Evolutionary conservation across 371 early-diverging fungal species (phyloP).

Genomic region (Thermomucor indicae-seudaticae): DNA sequence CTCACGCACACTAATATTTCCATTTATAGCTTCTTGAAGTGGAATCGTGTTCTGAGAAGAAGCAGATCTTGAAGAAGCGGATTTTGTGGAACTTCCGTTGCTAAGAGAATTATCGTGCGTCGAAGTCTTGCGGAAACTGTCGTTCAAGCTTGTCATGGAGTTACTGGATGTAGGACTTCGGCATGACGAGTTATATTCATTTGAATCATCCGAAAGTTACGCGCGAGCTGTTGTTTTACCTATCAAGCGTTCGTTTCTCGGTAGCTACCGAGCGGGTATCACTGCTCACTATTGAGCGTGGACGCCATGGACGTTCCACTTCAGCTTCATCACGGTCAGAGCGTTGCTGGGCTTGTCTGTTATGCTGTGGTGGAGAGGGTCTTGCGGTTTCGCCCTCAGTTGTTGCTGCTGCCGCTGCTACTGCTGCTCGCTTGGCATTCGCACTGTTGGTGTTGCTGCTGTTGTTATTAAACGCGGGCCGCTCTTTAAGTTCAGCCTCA

Average conservation of each 20-base stretch:
- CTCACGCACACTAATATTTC: conserved; percentile 8
- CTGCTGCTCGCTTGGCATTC: not conserved
- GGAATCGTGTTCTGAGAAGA: no score
- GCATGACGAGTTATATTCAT: no score
- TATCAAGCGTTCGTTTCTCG: no score
- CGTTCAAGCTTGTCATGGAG: no score
- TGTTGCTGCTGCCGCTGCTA: conserved; percentile 7
- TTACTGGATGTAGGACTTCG: no score
- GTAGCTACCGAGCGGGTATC: not conserved
- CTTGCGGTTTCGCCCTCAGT: conserved; percentile 13
- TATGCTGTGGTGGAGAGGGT: conserved; percentile 11
- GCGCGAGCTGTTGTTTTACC: not conserved
- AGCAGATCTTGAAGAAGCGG: no score
- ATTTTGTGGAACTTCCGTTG: no score
- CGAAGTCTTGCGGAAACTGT: no score
- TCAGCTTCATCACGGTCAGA: not conserved
- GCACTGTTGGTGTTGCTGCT: conserved; percentile 1
- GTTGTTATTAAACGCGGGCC: conserved; percentile 19
- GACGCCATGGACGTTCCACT: not conserved
- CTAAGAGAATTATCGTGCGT: no score
- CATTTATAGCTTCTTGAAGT: conserved; percentile 1
- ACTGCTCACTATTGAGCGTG: no score
- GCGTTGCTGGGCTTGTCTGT: not conserved
- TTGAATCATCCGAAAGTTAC: no score
- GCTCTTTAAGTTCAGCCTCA: conserved; percentile 15